Conservation (phyloP, 139 green algal species). For the Diplosphaera chodatii region DNA sequence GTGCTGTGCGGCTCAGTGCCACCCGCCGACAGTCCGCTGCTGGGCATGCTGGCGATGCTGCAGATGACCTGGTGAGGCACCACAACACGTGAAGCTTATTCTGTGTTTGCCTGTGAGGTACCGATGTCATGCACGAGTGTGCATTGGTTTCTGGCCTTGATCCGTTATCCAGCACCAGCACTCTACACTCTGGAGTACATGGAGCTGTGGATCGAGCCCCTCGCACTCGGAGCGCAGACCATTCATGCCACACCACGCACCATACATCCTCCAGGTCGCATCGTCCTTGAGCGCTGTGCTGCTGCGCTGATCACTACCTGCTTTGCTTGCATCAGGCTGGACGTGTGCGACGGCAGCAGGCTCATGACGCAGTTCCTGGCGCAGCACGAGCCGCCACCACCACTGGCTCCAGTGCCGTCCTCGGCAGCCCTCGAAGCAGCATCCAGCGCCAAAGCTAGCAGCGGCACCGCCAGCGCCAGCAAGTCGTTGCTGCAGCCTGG, state of each 20-base stretch:
- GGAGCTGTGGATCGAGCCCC: too few species aligned
- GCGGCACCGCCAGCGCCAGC: background rate
- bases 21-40: slow-evolving; percentile 11
- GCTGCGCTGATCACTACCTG: too few species aligned
- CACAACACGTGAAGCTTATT: background rate
- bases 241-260: too few species aligned
- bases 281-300: background rate
- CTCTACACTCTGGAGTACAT: too few species aligned
- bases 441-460: background rate
- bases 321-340: background rate
- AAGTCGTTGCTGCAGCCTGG: too few species aligned
- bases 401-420: background rate
- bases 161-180: too few species aligned
- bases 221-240: too few species aligned
- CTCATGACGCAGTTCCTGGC: slow-evolving; percentile 3
- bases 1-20: slow-evolving; percentile 12
- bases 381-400: background rate
- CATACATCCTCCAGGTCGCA: background rate
- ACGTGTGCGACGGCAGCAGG: slow-evolving; percentile 9
- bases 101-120: too few species aligned
- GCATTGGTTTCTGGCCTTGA: too few species aligned
- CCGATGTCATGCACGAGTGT: too few species aligned
- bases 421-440: too few species aligned
- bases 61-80: slow-evolving; percentile 13
- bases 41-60: slow-evolving; percentile 28